Base-by-base conservation (phyloP, 208 protist genomes). In the Herpetomonas muscarum region DNA sequence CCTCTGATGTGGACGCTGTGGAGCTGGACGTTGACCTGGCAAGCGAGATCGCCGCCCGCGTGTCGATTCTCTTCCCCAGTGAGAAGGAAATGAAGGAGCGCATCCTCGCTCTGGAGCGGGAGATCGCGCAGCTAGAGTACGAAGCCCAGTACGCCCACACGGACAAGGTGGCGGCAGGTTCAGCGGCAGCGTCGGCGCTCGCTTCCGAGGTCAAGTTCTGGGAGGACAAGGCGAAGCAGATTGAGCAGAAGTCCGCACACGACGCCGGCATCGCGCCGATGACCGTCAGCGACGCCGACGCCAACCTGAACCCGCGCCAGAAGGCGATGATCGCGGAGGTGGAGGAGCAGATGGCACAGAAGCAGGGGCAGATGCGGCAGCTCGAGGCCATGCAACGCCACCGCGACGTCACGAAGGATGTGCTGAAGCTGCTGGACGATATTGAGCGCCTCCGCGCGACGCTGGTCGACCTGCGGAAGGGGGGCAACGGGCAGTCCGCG, bases 61-160 rank as follows among this genome's bases (percentile, higher is more conserved):
- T 66, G 48, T 61, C 78, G 10, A 74, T 89, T 19, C 67, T 93
- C 34, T 93, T 93, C 55, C 87, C 87, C 13, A 78, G 70, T 48
- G 70, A 87, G 47, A 46, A 62, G 10, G 83, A 85, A 37, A 32
- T 91, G 39, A 67, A 66, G 45, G 61, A 85, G 19, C 79, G 70
- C 39, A 76, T 93, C 24, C 55, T 63, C 32, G 59, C 65, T 42
- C 68, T 93, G 10, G 82, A 87, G 45, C 74, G 75, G 24, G 83
- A 93, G 59, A 64, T 93, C 32, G 74, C 76, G 44, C 78, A 84
- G 62, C 55, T 90, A 17, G 82, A 91, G 74, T 93, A 93, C 67
- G 83, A 91, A n/a, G 70, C 70, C 41, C 77, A 88, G 76, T 91
- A 90, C 70, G 81, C 79, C 12, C 62, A 54, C 6, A 90, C 87